Conservation (phyloP, 1,284 basidiomycete species). For the Puccinia coronata region DNA sequence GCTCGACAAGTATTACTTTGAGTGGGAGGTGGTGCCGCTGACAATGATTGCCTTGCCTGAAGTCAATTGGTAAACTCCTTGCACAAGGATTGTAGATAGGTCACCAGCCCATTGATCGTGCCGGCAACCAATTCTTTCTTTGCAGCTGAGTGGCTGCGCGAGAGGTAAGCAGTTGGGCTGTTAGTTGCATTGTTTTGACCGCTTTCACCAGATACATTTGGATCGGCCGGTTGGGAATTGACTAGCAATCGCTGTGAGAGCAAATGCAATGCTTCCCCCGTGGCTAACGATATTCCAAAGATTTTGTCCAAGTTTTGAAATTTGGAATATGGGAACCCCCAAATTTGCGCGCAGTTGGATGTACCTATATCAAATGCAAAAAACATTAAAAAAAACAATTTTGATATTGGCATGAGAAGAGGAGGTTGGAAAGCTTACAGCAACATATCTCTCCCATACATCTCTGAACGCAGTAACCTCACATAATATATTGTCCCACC, state of each 20-base stretch:
- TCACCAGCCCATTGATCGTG: too few species aligned
- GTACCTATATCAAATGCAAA: background rate
- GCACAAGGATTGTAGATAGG: too few species aligned
- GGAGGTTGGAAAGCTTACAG: background rate
- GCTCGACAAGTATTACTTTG: background rate
- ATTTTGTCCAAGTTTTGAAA: background rate
- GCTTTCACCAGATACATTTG: too few species aligned
- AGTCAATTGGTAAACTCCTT: background rate
- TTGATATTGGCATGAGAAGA: background rate
- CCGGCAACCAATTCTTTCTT: too few species aligned
- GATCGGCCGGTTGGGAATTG: too few species aligned
- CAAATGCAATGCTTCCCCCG: background rate
- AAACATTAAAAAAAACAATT: background rate
- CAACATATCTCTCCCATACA: slow-evolving; percentile 5
- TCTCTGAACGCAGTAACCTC: background rate
- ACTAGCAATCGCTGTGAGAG: too few species aligned
- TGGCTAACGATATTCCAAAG: background rate
- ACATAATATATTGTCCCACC: background rate
- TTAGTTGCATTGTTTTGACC: too few species aligned
- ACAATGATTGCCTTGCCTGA: background rate
- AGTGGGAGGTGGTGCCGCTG: background rate
- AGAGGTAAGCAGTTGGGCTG: too few species aligned
- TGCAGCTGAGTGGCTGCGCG: too few species aligned
- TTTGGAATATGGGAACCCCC: background rate
- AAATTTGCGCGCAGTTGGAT: background rate